Percentiles rank a stretch among this genome's conserved stretches.
Evolutionary conservation across 2,329 filamentous ascomycete genomes (phyloP).

Genomic region (Cadophora sp.): DNA sequence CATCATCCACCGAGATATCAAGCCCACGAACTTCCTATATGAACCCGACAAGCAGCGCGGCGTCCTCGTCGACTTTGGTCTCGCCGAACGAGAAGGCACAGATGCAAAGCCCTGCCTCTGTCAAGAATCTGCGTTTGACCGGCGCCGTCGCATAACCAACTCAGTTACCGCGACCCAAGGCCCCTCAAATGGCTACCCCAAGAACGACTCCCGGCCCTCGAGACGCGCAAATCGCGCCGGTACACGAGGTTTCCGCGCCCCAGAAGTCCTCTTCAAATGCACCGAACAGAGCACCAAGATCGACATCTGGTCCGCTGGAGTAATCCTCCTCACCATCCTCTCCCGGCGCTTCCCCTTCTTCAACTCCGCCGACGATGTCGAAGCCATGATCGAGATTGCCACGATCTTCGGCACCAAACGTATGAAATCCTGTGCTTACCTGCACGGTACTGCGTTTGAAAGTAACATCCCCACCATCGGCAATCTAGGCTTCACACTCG

Average conservation of each 20-base stretch:
- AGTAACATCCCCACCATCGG: constrained; percentile 92
- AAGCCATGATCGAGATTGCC: constrained; percentile 96
- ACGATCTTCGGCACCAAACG: constrained; percentile 88
- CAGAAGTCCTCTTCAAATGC: constrained; percentile 96
- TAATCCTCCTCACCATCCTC: constrained; percentile 95
- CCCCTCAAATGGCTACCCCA: constrained; percentile 76
- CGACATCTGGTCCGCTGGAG: constrained; percentile 95
- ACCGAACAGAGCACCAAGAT: constrained; percentile 93
- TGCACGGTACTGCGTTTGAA: constrained; percentile 93
- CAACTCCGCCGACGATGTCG: constrained; percentile 97
- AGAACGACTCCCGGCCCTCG: constrained; percentile 86
- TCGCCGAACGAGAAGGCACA: constrained; percentile 83
- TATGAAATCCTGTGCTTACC: constrained; percentile 82
- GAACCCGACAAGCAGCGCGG: constrained; percentile 80
- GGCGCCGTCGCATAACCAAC: constrained; percentile 64
- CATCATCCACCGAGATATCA: constrained; percentile 95
- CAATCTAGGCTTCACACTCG: constrained; percentile 82
- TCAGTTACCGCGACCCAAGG: constrained; percentile 63
- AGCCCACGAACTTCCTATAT: constrained; percentile 97
- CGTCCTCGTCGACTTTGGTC: constrained; percentile 98
- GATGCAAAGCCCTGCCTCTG: constrained; percentile 86
- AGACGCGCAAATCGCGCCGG: constrained; percentile 92
- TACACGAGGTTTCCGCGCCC: constrained; percentile 93
- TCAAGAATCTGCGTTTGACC: constrained; percentile 66
- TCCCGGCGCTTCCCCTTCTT: constrained; percentile 96